phyloP scores from a whole-genome alignment of 2,329 filamentous ascomycete species.

The Fusarium albidum region DNA sequence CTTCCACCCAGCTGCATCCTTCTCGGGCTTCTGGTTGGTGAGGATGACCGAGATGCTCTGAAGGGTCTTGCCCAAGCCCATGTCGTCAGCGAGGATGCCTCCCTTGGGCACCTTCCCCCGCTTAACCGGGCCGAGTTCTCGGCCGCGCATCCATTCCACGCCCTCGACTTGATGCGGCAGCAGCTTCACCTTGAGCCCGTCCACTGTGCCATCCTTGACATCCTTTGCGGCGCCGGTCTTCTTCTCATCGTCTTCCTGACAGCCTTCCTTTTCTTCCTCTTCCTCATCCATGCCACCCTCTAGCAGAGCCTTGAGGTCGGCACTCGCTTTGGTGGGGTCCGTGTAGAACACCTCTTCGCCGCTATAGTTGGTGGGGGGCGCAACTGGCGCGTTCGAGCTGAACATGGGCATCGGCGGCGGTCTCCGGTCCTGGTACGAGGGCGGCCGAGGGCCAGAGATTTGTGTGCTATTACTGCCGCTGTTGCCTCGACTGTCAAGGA shows the following conservation, averaged over 20 bases:
- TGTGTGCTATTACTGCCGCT: conserved; percentile 44
- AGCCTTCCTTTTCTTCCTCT: conserved; percentile 55
- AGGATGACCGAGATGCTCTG: conserved; percentile 92
- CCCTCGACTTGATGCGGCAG: conserved; percentile 95
- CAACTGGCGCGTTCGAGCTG: conserved; percentile 47
- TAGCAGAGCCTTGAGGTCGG: conserved; percentile 82
- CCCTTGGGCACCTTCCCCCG: conserved; percentile 85
- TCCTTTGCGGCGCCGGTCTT: conserved; percentile 38
- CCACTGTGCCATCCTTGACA: conserved; percentile 63
- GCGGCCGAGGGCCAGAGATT: conserved; percentile 56
- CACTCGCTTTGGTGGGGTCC: conserved; percentile 75
- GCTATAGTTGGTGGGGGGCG: conserved; percentile 34
- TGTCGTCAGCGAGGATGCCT: conserved; percentile 94
- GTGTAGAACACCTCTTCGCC: conserved; percentile 68
- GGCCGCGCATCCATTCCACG: conserved; percentile 92
- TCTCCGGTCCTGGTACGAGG: conserved; percentile 57
- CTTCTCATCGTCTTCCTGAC: conserved; percentile 32
- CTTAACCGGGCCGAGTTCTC: conserved; percentile 87
- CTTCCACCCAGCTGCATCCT: conserved; percentile 67
- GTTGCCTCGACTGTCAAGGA: conserved; percentile 49
- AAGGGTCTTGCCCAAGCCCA: conserved; percentile 96
- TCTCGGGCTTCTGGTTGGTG: conserved; percentile 75
- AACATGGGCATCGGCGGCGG: conserved; percentile 58
- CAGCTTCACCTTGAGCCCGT: conserved; percentile 86
- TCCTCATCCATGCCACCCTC: conserved; percentile 82